Evolutionary conservation across 2,329 filamentous ascomycete species (phyloP), one percentile per base, ranked within the genome.

Genomic region (Beauveria brongniartii): DNA sequence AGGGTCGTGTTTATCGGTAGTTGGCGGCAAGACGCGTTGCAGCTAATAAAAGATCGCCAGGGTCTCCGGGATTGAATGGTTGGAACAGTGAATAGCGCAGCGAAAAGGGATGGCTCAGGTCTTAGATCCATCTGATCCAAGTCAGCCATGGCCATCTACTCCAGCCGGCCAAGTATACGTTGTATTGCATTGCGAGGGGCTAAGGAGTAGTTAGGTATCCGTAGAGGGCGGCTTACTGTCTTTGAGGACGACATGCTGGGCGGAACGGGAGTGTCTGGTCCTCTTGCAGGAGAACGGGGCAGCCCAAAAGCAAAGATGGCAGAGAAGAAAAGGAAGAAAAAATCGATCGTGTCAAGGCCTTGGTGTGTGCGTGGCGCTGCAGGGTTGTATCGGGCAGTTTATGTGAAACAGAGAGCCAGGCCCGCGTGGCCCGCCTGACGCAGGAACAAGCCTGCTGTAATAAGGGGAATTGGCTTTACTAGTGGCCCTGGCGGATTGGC

Each of bases 361-460:
- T 46, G 28, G 9, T 26, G 47, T 26, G 26, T 40, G 24, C 47
- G 26, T 20, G 48, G 48, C 47, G 20, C 16, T 51, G 56, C 56
- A 48, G 47, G 46, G 56, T 52, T 53, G 48, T 28, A 59, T 59
- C 56, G 56, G 56, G 10, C 20, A 34, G 48, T 59, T 59, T 59
- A 59, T 28, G 58, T 60, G 58, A 60, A 60, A 60, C 58, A 55
- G 24, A 26, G 18, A 37, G 26, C 28, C 40, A 41, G 58, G 58
- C 58, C 46, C 51, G 58, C 47, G 37, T 52, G 47, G 51, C 58
- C 41, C 48, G 58, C 40, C 58, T 60, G 58, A 43, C 56, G 48
- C 51, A 50, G 20, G 44, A 52, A 46, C 55, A 52, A n/a, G 24
- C 40, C 56, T 44, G 48, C 47, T 40, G 37, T 18, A 26, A 59